Base-by-base conservation (phyloP, 2,329 filamentous ascomycete genomes). In the Juglanconis sp. region DNA sequence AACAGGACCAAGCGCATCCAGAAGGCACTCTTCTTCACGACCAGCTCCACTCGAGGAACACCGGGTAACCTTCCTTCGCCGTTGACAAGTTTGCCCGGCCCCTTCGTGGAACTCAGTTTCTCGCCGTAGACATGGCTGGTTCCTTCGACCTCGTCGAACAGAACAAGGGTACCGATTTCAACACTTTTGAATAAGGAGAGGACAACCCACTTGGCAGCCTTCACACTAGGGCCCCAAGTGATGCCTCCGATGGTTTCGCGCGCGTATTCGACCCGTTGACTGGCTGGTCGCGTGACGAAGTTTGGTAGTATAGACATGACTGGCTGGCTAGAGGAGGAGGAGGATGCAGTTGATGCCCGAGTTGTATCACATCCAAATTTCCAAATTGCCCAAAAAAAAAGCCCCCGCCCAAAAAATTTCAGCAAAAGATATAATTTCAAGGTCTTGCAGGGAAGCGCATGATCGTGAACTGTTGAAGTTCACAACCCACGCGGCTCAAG, bases 1-100 rank as follows among this genome's bases (percentile, higher is more conserved):
- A 90, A 89, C 34, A 91, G 73, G 50, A 87, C 79, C 55, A 90
- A 72, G 46, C 88, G 81, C 68, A 89, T 80, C 87, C 87, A 91
- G 69, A 91, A 90, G 35, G 85, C 78, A 64, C 90, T 87, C 66
- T 83, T 83, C 68, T 83, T 81, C 8, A 91, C 80, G 11, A 81
- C 77, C 38, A 91, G 73, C 65, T 86, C 81, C 3, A 85, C 79
- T 5, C 74, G 72, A 2, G 77, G 78, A 1, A 74, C 11, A 68
- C 73, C 60, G 64, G 79, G 56, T 68, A 70, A 9, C 40, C 76
- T 74, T 31, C 77, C 79, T 15, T 69, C 64, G 15, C 70, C 74
- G 58, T 73, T 73, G 6, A 72, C 69, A 9, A 69, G 61, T 38
- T 74, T 72, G 30, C 71, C 66, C 64, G 73, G 69, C 34, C 34